phyloP scores from a whole-genome alignment of 345 rosid genomes.

The Rhizophora mangle region DNA sequence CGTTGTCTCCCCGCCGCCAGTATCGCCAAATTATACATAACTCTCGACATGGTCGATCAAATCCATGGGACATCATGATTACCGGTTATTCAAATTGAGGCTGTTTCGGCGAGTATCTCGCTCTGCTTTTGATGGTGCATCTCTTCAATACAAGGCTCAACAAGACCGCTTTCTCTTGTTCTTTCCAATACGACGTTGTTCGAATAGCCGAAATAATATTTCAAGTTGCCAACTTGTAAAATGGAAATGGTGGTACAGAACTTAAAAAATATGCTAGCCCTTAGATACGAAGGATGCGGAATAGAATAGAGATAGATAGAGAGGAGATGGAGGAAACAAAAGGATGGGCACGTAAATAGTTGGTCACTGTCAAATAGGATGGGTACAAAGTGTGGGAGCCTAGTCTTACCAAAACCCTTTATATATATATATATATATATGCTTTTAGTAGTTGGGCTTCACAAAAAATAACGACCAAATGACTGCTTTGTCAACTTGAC shows the following conservation, averaged over 20 bases:
- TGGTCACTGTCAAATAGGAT: too few species aligned
- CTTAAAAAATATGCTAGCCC: not conserved
- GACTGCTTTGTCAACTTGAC: conserved; percentile 4
- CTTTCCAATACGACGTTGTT: too few species aligned
- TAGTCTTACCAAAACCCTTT: not conserved
- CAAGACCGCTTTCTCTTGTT: conserved; percentile 33
- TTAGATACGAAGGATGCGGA: too few species aligned
- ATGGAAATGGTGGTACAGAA: too few species aligned
- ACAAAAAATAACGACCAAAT: conserved; percentile 6
- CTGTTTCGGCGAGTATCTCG: conserved; percentile 29
- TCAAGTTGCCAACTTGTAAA: too few species aligned
- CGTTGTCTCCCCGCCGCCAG: conserved; percentile 26
- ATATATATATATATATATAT: not conserved
- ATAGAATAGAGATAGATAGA: too few species aligned
- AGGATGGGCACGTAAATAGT: too few species aligned
- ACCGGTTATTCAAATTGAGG: conserved; percentile 44
- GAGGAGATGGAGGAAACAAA: too few species aligned
- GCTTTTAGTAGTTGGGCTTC: not conserved
- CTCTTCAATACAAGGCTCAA: conserved; percentile 23
- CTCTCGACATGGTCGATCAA: conserved; percentile 45
- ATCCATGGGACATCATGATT: conserved; percentile 50
- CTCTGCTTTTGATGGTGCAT: conserved; percentile 38
- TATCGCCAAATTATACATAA: conserved; percentile 28
- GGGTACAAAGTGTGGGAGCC: too few species aligned
- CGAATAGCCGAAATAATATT: too few species aligned